These are phyloP conservation scores for Tulasnella sp. DNA, from an alignment of 768 basidiomycete genomes.

Conservation along the genomic window DNA sequence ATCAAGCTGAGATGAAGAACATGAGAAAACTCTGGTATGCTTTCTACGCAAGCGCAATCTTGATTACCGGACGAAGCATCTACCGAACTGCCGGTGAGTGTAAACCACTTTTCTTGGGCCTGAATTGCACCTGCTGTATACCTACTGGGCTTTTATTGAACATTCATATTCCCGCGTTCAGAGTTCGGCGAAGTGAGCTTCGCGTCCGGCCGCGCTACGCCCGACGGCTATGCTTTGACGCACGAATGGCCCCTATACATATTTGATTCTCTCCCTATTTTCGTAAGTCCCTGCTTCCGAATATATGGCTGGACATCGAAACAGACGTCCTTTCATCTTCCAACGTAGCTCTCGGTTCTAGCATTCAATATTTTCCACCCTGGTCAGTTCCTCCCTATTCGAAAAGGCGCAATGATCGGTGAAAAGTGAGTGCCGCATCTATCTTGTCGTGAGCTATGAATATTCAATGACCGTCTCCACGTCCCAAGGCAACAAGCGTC, in stretches of 20 bases:
- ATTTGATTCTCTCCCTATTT: slow-evolving; percentile 26
- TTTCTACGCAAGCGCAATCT: slow-evolving; percentile 22
- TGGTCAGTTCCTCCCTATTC: slow-evolving; percentile 20
- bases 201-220: not conserved
- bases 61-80: slow-evolving; percentile 26
- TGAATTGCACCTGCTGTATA: not conserved
- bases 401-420: slow-evolving; percentile 26
- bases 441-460: not conserved
- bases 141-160: not conserved
- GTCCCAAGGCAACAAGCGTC: not conserved
- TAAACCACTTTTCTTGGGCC: not conserved
- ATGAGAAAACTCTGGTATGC: slow-evolving; percentile 24
- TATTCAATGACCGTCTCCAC: not conserved
- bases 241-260: slow-evolving; percentile 29
- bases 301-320: not conserved
- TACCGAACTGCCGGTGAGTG: slow-evolving; percentile 25
- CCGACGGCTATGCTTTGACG: slow-evolving; percentile 23
- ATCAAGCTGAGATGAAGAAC: too few relatives aligned
- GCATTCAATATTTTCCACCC: slow-evolving; percentile 22
- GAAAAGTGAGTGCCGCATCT: not conserved
- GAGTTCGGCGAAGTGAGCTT: slow-evolving; percentile 27
- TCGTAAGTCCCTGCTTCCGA: not conserved
- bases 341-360: slow-evolving; percentile 8
- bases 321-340: not conserved
- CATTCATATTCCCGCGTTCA: not conserved